Percentiles rank a stretch among this genome's conserved stretches.
Evolutionary conservation across 805 yeast genomes (phyloP).

Genomic region (Komagataella ulmi): DNA sequence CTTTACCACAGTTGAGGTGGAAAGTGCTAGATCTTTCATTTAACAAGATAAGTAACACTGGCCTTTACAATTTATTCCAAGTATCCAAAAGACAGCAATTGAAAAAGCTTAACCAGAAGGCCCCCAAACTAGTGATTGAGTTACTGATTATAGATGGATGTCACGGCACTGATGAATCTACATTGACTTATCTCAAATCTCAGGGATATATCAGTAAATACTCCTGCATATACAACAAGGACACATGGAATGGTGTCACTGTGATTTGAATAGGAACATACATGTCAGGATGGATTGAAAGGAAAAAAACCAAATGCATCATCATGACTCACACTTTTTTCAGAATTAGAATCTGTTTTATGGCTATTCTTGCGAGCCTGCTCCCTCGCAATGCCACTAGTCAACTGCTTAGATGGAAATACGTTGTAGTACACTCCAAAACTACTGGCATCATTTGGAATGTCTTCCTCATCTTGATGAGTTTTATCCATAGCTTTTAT

Average conservation of each 20-base stretch:
- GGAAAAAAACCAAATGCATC: constrained; percentile 9
- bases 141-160: background rate
- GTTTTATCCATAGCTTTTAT: constrained; percentile 4
- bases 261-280: background rate
- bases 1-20: background rate
- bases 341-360: background rate
- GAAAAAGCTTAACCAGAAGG: background rate
- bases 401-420: constrained; percentile 9
- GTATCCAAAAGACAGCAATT: background rate
- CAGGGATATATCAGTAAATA: background rate
- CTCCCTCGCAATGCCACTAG: constrained; percentile 2
- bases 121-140: background rate
- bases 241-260: background rate
- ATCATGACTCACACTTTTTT: constrained; percentile 1
- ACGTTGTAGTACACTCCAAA: constrained; percentile 21
- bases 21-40: background rate
- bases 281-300: constrained; percentile 8
- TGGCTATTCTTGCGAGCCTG: background rate
- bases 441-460: constrained; percentile 16
- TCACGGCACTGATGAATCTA: background rate
- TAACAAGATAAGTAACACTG: background rate
- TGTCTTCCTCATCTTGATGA: constrained; percentile 18
- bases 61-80: background rate
- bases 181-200: background rate
- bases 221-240: background rate